Evolutionary conservation across 2,329 filamentous ascomycete genomes (phyloP).

Genomic region (Aspergillus ruber): DNA sequence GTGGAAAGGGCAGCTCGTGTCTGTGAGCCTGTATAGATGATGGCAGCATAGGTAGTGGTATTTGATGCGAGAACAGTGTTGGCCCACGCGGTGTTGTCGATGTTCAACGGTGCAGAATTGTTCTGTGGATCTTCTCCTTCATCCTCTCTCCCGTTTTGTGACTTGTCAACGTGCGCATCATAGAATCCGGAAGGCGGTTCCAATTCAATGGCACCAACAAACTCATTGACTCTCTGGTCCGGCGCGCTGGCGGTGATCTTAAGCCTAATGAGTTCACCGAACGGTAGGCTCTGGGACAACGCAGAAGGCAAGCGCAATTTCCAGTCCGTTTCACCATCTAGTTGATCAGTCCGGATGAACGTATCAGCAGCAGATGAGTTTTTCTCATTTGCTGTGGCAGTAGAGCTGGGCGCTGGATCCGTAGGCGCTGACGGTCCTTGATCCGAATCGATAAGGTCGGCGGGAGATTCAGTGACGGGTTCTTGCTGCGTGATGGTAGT

Average conservation of each 20-base stretch:
- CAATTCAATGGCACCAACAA: slow-evolving; percentile 80
- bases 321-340: slow-evolving; percentile 98
- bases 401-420: slow-evolving; percentile 10
- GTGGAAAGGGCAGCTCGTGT: slow-evolving; percentile 92
- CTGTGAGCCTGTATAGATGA: slow-evolving; percentile 91
- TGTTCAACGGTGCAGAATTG: slow-evolving; percentile 68
- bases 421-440: slow-evolving; percentile 12
- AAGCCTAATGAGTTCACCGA: slow-evolving; percentile 61
- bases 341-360: slow-evolving; percentile 93
- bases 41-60: slow-evolving; percentile 77
- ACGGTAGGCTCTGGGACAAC: slow-evolving; percentile 70
- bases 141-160: slow-evolving; percentile 12
- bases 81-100: slow-evolving; percentile 98
- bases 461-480: slow-evolving; percentile 15
- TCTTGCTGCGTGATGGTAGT: slow-evolving; percentile 21
- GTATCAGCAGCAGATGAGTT: slow-evolving; percentile 57
- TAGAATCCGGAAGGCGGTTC: slow-evolving; percentile 48
- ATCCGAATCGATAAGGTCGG: slow-evolving; percentile 20
- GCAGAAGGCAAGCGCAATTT: slow-evolving; percentile 85
- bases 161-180: slow-evolving; percentile 38
- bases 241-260: slow-evolving; percentile 79
- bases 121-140: slow-evolving; percentile 17
- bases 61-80: slow-evolving; percentile 96
- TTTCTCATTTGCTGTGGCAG: slow-evolving; percentile 16
- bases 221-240: slow-evolving; percentile 90